A percentile compares a stretch with the other conserved stretches of the same genome.
These are phyloP conservation scores for Podaxis pistillaris DNA, from an alignment of 768 basidiomycete genomes.

Conservation along the genomic window DNA sequence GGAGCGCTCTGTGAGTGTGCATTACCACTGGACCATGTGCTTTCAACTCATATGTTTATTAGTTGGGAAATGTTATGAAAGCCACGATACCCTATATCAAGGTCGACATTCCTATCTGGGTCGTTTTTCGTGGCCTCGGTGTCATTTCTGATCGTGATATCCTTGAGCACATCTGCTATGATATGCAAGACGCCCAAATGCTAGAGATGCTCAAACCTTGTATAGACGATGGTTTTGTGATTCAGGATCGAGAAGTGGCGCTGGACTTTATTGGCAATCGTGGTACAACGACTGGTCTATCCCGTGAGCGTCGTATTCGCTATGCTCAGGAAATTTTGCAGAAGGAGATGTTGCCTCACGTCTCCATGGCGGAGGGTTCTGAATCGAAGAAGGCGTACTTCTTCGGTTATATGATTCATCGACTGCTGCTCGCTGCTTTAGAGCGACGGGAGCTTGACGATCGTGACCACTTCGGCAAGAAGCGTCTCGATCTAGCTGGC, in stretches of 20 bases:
- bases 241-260: constrained; percentile 95
- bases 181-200: constrained; percentile 94
- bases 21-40: neutral
- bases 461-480: constrained; percentile 99
- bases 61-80: constrained; percentile 93
- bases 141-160: constrained; percentile 98
- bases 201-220: constrained; percentile 98
- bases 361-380: constrained; percentile 93
- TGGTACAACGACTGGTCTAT: constrained; percentile 91
- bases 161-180: constrained; percentile 97
- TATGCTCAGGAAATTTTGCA: constrained; percentile 98
- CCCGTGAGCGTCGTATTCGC: constrained; percentile 88
- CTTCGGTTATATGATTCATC: constrained; percentile 99
- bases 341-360: constrained; percentile 98
- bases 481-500: constrained; percentile 93
- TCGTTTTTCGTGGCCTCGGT: constrained; percentile 96
- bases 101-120: constrained; percentile 97
- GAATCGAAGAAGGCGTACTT: constrained; percentile 99
- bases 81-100: constrained; percentile 98
- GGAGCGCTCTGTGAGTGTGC: constrained; percentile 74
- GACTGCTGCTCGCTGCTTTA: constrained; percentile 87
- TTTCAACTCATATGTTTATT: constrained; percentile 10
- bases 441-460: constrained; percentile 96
- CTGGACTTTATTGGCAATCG: constrained; percentile 98
- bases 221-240: constrained; percentile 97